Percentiles rank a stretch among this genome's conserved stretches.
Evolutionary conservation across 352 stramenopile species (phyloP).

Genomic region (Blastocystis sp.): DNA sequence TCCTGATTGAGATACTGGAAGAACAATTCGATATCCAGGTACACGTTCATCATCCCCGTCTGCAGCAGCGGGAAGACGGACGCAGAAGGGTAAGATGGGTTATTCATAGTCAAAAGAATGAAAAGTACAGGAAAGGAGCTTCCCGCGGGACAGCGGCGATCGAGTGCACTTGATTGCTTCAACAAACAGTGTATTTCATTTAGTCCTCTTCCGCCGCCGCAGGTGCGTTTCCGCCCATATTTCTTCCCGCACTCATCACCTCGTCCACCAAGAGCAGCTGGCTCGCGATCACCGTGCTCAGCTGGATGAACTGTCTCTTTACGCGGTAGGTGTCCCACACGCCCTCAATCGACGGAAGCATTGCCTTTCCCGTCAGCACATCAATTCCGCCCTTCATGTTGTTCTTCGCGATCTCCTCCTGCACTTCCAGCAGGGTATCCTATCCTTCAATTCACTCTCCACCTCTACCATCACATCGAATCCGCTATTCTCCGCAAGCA

Average conservation of each 20-base stretch:
- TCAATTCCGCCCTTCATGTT: conserved; percentile 87
- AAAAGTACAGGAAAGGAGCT: neutral
- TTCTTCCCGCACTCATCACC: conserved; percentile 55
- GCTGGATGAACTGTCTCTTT: conserved; percentile 95
- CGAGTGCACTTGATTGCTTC: neutral
- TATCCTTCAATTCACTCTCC: conserved; percentile 73
- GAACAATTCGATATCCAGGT: neutral
- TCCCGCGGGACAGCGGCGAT: neutral
- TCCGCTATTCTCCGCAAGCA: conserved; percentile 93
- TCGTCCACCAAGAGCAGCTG: conserved; percentile 58
- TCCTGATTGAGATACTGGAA: neutral
- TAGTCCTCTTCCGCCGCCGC: conserved; percentile 30
- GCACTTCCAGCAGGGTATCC: conserved; percentile 90
- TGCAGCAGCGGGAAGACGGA: neutral
- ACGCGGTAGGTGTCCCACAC: conserved; percentile 98
- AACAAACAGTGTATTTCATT: conserved; percentile 22
- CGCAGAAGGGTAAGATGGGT: neutral
- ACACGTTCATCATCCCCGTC: neutral
- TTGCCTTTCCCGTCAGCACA: conserved; percentile 89
- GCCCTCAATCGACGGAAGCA: conserved; percentile 89
- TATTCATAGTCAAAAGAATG: neutral
- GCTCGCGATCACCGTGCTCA: conserved; percentile 73
- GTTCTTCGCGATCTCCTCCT: conserved; percentile 87
- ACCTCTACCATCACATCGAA: conserved; percentile 77
- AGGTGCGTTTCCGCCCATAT: conserved; percentile 24